Base-by-base conservation (phyloP, 2,329 filamentous ascomycete species). In the Fusarium lyarnte region DNA sequence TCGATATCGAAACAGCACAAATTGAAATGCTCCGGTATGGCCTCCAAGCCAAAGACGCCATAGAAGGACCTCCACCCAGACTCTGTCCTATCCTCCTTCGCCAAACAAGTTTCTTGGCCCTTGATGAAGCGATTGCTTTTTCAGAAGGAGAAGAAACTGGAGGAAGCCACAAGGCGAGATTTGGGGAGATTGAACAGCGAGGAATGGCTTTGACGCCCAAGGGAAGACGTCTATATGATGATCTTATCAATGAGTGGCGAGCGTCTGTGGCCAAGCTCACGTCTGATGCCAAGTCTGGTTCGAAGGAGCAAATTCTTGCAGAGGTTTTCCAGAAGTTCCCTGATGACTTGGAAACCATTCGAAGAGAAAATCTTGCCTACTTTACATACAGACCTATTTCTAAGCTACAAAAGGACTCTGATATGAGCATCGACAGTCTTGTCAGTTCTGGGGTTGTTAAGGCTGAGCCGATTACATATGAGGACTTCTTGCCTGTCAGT, bases 111-210 rank as follows among this genome's bases (percentile, higher is more conserved):
- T 88, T 89, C 63, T 77, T 84, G 4, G 87, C 87, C 0, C 74
- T 88, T 0, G 83, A 87, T 57, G 87, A 88, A 71, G 77, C 77
- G 0, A 82, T 88, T 7, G 76, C 78, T 3, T 88, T 88, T 65
- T 70, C 63, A 2, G 74, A 76, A 17, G 45, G 71, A 2, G 60
- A 72, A 60, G 72, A 23, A 23, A 16, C 29, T 10, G 62, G 76
- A 4, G 84, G 84, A 4, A 82, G 79, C 0, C 86, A 88, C 57
- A 85, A 80, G 9, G 86, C 86, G 2, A 80, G 86, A 0, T 88
- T 88, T 38, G 87, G 86, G 0, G 87, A 88, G 73, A 83, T 88
- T 12, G 86, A 88, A 70, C 84, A 88, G 71, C 81, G 87, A 5
- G 87, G 87, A 0, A 85, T 83, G 8, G 86, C 86, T 0, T 78